Evolutionary conservation across 106 monocot species (phyloP), one percentile per base, ranked within the genome.

Genomic region (Platanthera guangdongensis): DNA sequence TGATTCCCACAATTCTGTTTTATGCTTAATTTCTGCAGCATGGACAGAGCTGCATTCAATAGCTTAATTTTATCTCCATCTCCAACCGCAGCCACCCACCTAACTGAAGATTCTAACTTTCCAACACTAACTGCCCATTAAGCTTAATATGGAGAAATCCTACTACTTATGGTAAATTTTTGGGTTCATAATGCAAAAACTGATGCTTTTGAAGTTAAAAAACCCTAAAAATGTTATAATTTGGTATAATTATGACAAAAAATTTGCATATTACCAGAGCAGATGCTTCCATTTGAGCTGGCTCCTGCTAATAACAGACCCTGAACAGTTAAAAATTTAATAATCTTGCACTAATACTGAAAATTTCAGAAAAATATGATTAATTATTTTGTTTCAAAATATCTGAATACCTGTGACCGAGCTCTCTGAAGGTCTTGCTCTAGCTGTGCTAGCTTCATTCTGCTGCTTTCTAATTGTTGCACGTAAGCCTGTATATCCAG

Each of bases 401-500:
- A 47, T 30, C 0, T 16, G 74, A 51, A 14, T 8, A 95, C 94
- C 94, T 95, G 91, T 73, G 92, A 83, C 55, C 83, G 69, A 14
- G 88, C 88, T 79, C 90, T 84, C 65, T 87, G 88, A 48, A 94
- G 86, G 14, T 94, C 88, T 74, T 90, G 90, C 65, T 94, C 94
- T 32, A 93, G 51, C 72, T 85, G 90, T 53, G 86, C 57, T 19
- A 88, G 86, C 68, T 80, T 90, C 19, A 86, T 72, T 84, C 81
- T 84, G 52, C 94, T 88, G 15, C 84, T 55, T 75, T 94, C 94
- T 52, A 94, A 80, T 52, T 94, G 88, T 47, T 90, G 90, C 45
- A 94, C 84, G 50, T 94, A 90, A 51, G 90, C 94, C 94, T 94
- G 80, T 59, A 50, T 9, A 75, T 19, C 32, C 25, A 32, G 1